phyloP scores from a whole-genome alignment of 148 eudicot genomes.

The Spergularia marina region DNA sequence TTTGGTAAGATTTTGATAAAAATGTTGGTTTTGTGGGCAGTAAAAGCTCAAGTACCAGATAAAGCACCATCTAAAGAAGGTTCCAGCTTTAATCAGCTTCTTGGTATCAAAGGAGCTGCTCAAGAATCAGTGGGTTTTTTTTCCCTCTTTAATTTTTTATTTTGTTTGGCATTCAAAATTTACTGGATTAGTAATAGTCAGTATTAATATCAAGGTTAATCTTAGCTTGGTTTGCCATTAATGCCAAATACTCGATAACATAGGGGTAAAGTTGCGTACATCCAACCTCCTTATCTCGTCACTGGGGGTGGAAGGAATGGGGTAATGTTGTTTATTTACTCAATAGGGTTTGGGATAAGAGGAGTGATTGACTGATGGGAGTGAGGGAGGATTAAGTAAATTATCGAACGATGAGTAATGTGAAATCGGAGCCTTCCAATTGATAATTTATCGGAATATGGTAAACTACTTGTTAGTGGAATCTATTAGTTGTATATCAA shows the following conservation, averaged over 20 bases:
- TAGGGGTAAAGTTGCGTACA: not conserved
- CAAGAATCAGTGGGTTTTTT: constrained; percentile 66
- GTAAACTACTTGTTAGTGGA: no score
- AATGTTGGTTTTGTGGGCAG: constrained; percentile 40
- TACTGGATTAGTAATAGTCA: not conserved
- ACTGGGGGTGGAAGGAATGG: no score
- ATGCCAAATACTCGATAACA: no score
- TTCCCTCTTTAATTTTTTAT: not conserved
- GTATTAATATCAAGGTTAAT: not conserved
- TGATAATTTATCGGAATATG: no score
- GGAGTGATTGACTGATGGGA: no score
- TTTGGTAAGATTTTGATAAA: not conserved
- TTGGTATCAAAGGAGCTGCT: constrained; percentile 93
- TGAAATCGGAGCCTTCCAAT: no score
- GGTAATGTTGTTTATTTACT: no score
- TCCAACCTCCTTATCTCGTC: no score
- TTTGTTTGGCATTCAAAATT: not conserved
- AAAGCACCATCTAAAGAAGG: constrained; percentile 77
- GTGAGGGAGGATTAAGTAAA: no score
- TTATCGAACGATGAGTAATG: no score
- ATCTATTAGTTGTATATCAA: not conserved
- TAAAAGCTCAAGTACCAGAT: constrained; percentile 65
- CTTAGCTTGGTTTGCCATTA: not conserved
- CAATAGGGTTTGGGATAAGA: no score
- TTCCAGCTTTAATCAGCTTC: constrained; percentile 82